Base-by-base conservation (phyloP, 2,329 filamentous ascomycete genomes). In the Sclerotinia minor region DNA sequence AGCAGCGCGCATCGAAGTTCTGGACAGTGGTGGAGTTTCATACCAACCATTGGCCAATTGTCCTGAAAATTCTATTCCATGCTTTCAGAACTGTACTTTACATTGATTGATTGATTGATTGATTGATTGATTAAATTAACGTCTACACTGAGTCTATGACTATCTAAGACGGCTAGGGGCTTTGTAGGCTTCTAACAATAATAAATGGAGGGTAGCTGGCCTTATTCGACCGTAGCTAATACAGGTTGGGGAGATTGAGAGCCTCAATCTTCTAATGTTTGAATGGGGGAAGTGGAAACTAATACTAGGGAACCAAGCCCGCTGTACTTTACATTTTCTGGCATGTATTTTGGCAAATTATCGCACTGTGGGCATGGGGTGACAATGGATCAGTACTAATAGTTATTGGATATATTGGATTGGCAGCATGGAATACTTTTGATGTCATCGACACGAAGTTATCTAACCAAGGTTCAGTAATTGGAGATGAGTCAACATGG, bases 401-500 rank as follows among this genome's bases (percentile, higher is more conserved):
- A 24, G 61, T 69, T 32, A 26, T 65, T 17, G 67, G 50, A n/a
- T 64, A 68, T 17, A 64, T 69, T 32, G 69, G 61, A 6, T 50
- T 70, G 7, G 47, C 63, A 5, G 68, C 65, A 35, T 71, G 69
- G 69, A 69, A 64, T 50, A 68, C 66, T 1, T 70, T 68, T 32
- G 66, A 68, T 55, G 53, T 71, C 17, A 53, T 71, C 13, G 69
- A 71, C 26, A 24, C 67, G 15, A 71, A 70, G 32, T 17, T 64
- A 11, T 71, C 69, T 1, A 71, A 71, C 41, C 24, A n/a, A 15
- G 9, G n/a, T 24, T 52, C 70, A 24, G 41, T 68, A 24, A 32
- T 49, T 11, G 69, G 66, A 45, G 53, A 69, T 61, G 70, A 71
- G 49, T 50, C 53, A 5, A 53, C 35, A 21, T 71, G 70, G 70